A percentile compares a stretch with the other conserved stretches of the same genome.
Evolutionary conservation across 441 rosid species (phyloP).

Genomic region (Adansonia rubrostipa): DNA sequence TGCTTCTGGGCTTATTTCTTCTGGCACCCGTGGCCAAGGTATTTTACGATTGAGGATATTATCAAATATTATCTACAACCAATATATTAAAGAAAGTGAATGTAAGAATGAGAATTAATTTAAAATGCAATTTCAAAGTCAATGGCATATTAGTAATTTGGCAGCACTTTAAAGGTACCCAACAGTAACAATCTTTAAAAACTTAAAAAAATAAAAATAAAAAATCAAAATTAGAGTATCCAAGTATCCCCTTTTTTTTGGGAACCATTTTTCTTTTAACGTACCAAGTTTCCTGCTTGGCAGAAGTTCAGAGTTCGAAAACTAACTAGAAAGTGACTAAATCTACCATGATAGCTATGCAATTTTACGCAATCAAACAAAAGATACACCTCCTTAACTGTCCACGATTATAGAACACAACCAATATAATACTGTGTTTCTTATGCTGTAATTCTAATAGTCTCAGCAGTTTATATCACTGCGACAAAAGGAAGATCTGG

Average conservation of each 20-base stretch:
- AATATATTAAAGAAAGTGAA: slow-evolving; percentile 37
- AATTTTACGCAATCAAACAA: slow-evolving; percentile 3
- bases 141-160: neutral
- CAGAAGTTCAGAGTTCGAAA: slow-evolving; percentile 3
- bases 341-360: neutral
- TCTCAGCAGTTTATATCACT: neutral
- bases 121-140: slow-evolving; percentile 6
- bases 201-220: neutral
- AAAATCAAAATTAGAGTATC: slow-evolving; percentile 10
- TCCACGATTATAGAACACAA: neutral
- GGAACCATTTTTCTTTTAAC: neutral
- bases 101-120: slow-evolving; percentile 21
- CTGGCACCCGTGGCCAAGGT: slow-evolving; percentile 93
- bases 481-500: neutral
- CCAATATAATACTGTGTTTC: neutral
- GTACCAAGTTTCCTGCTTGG: neutral
- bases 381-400: neutral
- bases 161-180: neutral
- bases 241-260: neutral
- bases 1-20: slow-evolving; percentile 89
- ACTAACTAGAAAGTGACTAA: slow-evolving; percentile 10
- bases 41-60: slow-evolving; percentile 97
- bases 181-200: slow-evolving; percentile 11
- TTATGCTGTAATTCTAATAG: neutral
- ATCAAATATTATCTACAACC: slow-evolving; percentile 85